A percentile compares a stretch with the other conserved stretches of the same genome.
These are phyloP conservation scores for Puccinia brachypodii DNA, from an alignment of 1,284 basidiomycete species.

Conservation along the genomic window DNA sequence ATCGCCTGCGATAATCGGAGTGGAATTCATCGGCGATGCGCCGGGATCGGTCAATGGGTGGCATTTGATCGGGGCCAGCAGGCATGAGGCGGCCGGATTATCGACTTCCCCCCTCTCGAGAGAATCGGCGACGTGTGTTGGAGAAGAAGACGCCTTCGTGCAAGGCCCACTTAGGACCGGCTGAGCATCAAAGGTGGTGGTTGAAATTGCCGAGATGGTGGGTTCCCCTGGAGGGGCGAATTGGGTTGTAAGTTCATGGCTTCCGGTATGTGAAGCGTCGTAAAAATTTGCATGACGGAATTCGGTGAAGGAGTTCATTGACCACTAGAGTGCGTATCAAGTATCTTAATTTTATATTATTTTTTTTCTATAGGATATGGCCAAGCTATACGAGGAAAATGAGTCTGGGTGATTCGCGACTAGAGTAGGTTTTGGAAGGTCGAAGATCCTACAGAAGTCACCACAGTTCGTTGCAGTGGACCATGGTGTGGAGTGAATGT, in stretches of 20 bases:
- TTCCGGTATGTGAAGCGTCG: neutral
- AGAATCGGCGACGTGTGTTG: neutral
- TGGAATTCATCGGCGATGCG: neutral
- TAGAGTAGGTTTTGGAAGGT: slow-evolving; percentile 10
- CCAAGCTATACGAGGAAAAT: neutral
- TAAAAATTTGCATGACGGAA: neutral
- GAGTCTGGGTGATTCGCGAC: neutral
- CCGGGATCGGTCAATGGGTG: neutral
- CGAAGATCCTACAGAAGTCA: neutral
- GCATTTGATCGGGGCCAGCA: neutral
- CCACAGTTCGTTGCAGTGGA: neutral
- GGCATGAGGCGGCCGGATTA: neutral
- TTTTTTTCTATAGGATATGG: neutral
- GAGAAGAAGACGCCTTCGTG: neutral
- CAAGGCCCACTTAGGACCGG: neutral
- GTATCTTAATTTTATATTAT: neutral
- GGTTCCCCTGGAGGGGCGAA: neutral
- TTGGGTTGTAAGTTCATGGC: neutral
- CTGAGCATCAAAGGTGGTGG: neutral
- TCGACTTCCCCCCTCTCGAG: neutral
- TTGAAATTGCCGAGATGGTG: neutral
- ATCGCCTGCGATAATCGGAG: neutral
- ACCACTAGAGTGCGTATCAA: neutral
- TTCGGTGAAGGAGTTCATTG: neutral
- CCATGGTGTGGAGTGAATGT: neutral